Conservation (phyloP, 352 stramenopile species). For the Phytopythium kandeliae region DNA sequence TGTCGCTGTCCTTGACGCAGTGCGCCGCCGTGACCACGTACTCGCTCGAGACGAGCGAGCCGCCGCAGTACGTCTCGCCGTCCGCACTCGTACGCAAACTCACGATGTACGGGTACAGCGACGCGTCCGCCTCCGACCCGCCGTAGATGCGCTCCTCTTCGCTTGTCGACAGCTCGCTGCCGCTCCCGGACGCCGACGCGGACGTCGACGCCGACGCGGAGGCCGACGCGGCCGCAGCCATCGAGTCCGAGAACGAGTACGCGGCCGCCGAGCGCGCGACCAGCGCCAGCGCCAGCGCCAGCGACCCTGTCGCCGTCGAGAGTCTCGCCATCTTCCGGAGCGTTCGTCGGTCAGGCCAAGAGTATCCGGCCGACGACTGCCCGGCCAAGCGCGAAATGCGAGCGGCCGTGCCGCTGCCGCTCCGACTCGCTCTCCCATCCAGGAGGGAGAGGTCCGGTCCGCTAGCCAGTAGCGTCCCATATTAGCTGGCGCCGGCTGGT, state of each 20-base stretch:
- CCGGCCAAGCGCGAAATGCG: not conserved
- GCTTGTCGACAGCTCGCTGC: constrained; percentile 23
- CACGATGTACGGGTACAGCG: constrained; percentile 48
- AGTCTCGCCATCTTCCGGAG: constrained; percentile 17
- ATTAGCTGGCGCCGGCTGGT: no score
- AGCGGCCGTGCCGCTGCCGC: no score
- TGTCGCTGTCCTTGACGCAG: constrained; percentile 35
- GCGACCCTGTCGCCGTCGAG: constrained; percentile 6
- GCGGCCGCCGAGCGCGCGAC: constrained; percentile 10
- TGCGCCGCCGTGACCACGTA: constrained; percentile 74
- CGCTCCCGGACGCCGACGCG: constrained; percentile 3
- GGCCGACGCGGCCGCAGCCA: constrained; percentile 8
- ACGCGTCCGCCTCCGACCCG: constrained; percentile 43
- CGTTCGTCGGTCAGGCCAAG: no score
- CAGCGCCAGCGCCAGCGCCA: constrained; percentile 16
- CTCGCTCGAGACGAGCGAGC: constrained; percentile 46
- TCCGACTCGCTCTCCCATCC: no score
- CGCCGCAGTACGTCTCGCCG: constrained; percentile 55
- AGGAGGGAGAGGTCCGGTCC: no score
- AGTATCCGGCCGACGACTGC: no score
- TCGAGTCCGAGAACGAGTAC: constrained; percentile 27
- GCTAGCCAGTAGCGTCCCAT: no score
- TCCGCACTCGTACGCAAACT: constrained; percentile 38
- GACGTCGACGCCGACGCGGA: constrained; percentile 7
- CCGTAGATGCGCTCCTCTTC: constrained; percentile 55